Evolutionary conservation across 1,284 basidiomycete genomes (phyloP).

Genomic region (Cryptococcus sp.): DNA sequence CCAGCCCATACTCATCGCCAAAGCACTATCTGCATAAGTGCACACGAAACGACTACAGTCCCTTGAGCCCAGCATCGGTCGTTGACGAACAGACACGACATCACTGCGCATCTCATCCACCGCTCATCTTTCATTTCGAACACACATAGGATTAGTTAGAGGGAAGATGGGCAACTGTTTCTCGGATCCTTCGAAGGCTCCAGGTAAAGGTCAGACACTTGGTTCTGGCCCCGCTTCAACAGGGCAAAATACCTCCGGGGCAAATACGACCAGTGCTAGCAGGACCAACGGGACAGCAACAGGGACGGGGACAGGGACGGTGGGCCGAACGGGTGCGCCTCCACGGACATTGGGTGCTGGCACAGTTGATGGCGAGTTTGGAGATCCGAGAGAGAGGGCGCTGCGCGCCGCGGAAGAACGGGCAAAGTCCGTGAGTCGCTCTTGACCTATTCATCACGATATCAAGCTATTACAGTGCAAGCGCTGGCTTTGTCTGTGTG

Average conservation of each 20-base stretch:
- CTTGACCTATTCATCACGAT: neutral
- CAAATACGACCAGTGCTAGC: neutral
- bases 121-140: neutral
- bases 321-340: conserved; percentile 12
- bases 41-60: neutral
- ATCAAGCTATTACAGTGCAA: too few relatives aligned
- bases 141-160: too few relatives aligned
- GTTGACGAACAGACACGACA: neutral
- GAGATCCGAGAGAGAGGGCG: conserved; percentile 43
- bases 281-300: neutral
- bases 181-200: conserved; percentile 46
- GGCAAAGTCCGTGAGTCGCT: conserved; percentile 44
- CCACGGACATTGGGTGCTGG: conserved; percentile 26
- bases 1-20: neutral
- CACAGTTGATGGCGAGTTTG: conserved; percentile 3
- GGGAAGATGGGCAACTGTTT: conserved; percentile 52
- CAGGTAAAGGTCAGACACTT: conserved; percentile 41
- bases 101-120: neutral
- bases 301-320: conserved; percentile 2
- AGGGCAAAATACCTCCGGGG: conserved; percentile 5
- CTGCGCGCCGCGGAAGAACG: conserved; percentile 48
- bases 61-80: neutral
- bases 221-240: conserved; percentile 32
- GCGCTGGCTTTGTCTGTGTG: too few relatives aligned
- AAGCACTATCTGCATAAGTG: neutral